phyloP scores from a whole-genome alignment of 2,329 filamentous ascomycete species.

The Westerdykella sp. region DNA sequence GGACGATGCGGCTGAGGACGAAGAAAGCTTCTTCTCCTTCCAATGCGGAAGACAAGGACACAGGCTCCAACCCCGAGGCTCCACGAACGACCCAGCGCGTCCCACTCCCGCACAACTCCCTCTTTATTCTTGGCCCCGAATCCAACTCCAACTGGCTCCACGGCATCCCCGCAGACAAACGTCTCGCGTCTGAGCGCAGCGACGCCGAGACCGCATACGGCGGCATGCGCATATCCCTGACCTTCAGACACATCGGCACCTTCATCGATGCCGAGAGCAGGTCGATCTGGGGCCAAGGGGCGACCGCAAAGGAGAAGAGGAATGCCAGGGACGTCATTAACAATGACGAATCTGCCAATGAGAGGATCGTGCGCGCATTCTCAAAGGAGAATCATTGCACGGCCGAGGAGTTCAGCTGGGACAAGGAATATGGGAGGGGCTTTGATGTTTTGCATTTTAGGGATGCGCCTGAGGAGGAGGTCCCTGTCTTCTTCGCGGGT shows the following conservation, averaged over 20 bases:
- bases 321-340: conserved; percentile 61
- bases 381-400: conserved; percentile 71
- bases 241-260: conserved; percentile 83
- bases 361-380: conserved; percentile 70
- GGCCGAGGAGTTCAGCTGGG: conserved; percentile 64
- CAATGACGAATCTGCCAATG: conserved; percentile 59
- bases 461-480: conserved; percentile 17
- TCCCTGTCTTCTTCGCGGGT: conserved; percentile 36
- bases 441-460: conserved; percentile 72
- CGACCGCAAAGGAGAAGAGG: conserved; percentile 58
- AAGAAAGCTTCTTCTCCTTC: conserved; percentile 51
- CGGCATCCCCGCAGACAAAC: conserved; percentile 83
- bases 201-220: conserved; percentile 63
- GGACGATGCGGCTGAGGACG: conserved; percentile 82
- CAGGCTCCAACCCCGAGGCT: conserved; percentile 21
- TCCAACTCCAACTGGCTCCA: conserved; percentile 90
- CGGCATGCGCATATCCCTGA: conserved; percentile 81
- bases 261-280: conserved; percentile 62
- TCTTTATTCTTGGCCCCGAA: conserved; percentile 71
- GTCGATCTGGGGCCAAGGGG: conserved; percentile 88
- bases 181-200: conserved; percentile 60
- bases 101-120: conserved; percentile 77
- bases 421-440: conserved; percentile 65
- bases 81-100: conserved; percentile 56
- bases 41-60: conserved; percentile 1